Conservation (phyloP, 2,329 filamentous ascomycete genomes). For the Sarocladiaceae sp. region DNA sequence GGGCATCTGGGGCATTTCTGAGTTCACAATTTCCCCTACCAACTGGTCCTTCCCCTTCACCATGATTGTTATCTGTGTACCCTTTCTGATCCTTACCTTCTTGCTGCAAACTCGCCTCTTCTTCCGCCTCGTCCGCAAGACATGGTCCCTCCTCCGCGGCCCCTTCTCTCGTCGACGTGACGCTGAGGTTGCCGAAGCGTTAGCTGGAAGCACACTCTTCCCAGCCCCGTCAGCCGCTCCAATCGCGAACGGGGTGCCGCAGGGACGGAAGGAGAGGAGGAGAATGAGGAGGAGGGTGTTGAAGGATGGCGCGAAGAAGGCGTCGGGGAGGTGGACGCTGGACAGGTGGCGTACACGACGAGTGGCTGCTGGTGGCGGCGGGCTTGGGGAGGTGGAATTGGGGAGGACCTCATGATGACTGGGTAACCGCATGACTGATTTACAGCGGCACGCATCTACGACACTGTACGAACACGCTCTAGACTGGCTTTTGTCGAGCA, state of each 20-base stretch:
- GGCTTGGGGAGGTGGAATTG: neutral
- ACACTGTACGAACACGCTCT: too few species aligned
- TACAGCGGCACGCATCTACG: too few species aligned
- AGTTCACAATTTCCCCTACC: constrained; percentile 32
- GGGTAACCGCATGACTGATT: too few species aligned
- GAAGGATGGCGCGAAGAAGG: constrained; percentile 1
- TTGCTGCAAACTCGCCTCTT: constrained; percentile 37
- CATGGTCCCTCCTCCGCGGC: neutral
- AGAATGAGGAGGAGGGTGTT: neutral
- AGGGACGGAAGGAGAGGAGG: neutral
- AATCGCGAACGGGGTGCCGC: neutral
- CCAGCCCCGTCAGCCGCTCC: neutral
- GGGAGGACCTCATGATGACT: neutral
- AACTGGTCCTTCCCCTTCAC: constrained; percentile 45
- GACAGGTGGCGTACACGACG: neutral
- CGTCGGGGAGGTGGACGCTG: neutral
- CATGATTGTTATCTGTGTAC: constrained; percentile 58
- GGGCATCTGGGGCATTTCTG: constrained; percentile 49
- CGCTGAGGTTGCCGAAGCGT: constrained; percentile 10
- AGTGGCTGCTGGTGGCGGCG: neutral
- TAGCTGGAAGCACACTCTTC: constrained; percentile 13
- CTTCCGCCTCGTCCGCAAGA: constrained; percentile 20
- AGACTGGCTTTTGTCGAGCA: too few species aligned
- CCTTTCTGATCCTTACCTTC: constrained; percentile 41
- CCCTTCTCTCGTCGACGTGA: constrained; percentile 3